Percentiles rank a stretch among this genome's conserved stretches.
Evolutionary conservation across 495 filamentous ascomycete species (phyloP).

Genomic region (Mytilinidion resinicola): DNA sequence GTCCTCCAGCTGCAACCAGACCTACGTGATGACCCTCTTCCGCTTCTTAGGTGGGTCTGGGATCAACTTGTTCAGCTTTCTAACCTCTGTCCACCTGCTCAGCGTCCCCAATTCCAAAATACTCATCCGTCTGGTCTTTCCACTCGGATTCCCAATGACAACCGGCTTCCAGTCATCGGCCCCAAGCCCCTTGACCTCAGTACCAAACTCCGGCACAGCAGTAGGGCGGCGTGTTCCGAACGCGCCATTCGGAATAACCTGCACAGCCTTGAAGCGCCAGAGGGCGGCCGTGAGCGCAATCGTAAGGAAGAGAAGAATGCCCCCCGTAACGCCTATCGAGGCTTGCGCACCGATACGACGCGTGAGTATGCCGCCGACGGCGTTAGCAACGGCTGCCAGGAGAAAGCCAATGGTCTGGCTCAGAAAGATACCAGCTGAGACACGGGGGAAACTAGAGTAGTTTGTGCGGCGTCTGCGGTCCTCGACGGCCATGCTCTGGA

Average conservation of each 20-base stretch:
- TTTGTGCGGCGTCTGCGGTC: constrained; percentile 53
- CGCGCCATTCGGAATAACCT: constrained; percentile 53
- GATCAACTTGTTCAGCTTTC: constrained; percentile 57
- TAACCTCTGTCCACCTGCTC: constrained; percentile 65
- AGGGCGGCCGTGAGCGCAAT: constrained; percentile 54
- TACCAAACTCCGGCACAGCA: constrained; percentile 24
- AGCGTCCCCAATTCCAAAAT: constrained; percentile 58
- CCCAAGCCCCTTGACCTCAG: constrained; percentile 31
- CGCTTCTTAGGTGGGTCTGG: too few species aligned
- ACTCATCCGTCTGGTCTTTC: constrained; percentile 59
- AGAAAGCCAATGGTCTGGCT: constrained; percentile 61
- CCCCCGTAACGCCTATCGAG: constrained; percentile 58
- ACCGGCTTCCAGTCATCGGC: constrained; percentile 57
- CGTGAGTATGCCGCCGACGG: constrained; percentile 53
- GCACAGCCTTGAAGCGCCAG: constrained; percentile 55
- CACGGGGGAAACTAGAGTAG: constrained; percentile 62
- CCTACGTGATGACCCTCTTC: too few species aligned
- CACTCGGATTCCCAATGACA: constrained; percentile 61
- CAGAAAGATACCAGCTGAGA: constrained; percentile 63
- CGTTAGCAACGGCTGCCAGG: constrained; percentile 57
- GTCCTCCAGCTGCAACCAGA: too few species aligned
- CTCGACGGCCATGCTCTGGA: constrained; percentile 41
- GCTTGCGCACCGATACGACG: constrained; percentile 58
- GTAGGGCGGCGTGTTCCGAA: constrained; percentile 42
- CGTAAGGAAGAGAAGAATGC: constrained; percentile 55